Evolutionary conservation across 2,329 filamentous ascomycete genomes (phyloP).

Genomic region (Fusarium redolens): DNA sequence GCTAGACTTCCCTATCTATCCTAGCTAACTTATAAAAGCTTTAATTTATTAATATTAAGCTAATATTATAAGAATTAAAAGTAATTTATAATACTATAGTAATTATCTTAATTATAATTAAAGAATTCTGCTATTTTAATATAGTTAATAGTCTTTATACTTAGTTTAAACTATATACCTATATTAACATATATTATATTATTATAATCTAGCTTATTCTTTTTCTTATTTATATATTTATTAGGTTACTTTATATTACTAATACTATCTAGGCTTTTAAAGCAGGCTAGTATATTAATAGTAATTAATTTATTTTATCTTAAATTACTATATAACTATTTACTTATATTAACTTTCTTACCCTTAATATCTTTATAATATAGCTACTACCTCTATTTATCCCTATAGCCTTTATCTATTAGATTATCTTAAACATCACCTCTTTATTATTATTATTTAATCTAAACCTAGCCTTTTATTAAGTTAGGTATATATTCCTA

Average conservation of each 20-base stretch:
- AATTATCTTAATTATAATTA: constrained; percentile 39
- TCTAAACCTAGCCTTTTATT: not conserved
- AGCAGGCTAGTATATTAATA: constrained; percentile 5
- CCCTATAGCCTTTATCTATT: constrained; percentile 34
- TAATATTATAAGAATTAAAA: constrained; percentile 37
- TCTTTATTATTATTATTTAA: not conserved
- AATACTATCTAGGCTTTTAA: not conserved
- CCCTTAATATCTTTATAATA: constrained; percentile 37
- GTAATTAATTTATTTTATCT: constrained; percentile 23
- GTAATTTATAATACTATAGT: constrained; percentile 41
- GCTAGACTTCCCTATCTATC: constrained; percentile 24
- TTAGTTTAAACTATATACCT: constrained; percentile 36
- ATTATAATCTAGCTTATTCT: not conserved
- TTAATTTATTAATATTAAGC: constrained; percentile 34
- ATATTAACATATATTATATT: not conserved
- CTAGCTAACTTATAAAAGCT: constrained; percentile 38
- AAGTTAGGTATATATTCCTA: not conserved
- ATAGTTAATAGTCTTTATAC: constrained; percentile 38
- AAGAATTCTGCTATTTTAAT: constrained; percentile 42
- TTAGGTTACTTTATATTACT: not conserved
- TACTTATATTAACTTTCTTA: constrained; percentile 35
- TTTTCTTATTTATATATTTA: not conserved
- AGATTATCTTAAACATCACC: constrained; percentile 37
- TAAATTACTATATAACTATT: constrained; percentile 39
- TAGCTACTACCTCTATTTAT: constrained; percentile 35